Percentiles rank a stretch among this genome's conserved stretches.
Conservation (phyloP, 148 eudicot species). For the Rhododendron molle region DNA sequence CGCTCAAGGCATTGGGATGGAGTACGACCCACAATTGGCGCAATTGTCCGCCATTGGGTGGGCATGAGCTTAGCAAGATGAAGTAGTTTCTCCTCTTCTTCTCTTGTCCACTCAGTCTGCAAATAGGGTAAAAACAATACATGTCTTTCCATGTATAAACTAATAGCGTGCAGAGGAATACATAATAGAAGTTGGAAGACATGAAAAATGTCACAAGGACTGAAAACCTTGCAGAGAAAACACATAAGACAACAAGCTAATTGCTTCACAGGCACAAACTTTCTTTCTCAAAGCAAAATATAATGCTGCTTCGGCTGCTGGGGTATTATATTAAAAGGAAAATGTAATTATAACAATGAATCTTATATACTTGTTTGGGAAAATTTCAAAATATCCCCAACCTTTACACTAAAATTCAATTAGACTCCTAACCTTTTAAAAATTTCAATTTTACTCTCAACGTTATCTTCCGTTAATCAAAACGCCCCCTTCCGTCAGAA, state of each 20-base stretch:
- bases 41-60: slow-evolving; percentile 97
- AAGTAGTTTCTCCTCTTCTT: slow-evolving; percentile 94
- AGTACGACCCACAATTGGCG: slow-evolving; percentile 98
- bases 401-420: too few species aligned
- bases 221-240: background rate
- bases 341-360: background rate
- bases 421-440: too few species aligned
- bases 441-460: too few species aligned
- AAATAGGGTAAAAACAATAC: slow-evolving; percentile 11
- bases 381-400: too few species aligned
- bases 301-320: background rate
- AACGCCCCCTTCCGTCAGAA: too few species aligned
- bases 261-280: background rate
- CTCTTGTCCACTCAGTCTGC: slow-evolving; percentile 99
- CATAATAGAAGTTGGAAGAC: background rate
- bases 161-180: background rate
- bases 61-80: slow-evolving; percentile 99
- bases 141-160: slow-evolving; percentile 7
- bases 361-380: background rate
- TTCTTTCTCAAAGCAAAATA: background rate
- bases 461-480: too few species aligned
- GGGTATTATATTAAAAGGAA: background rate
- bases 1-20: slow-evolving; percentile 99
- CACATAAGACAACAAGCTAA: background rate
- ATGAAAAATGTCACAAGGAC: background rate